Percentiles rank a stretch among this genome's conserved stretches.
Evolutionary conservation across 2,329 filamentous ascomycete species (phyloP).

Genomic region (Pyrenochaeta sp.): DNA sequence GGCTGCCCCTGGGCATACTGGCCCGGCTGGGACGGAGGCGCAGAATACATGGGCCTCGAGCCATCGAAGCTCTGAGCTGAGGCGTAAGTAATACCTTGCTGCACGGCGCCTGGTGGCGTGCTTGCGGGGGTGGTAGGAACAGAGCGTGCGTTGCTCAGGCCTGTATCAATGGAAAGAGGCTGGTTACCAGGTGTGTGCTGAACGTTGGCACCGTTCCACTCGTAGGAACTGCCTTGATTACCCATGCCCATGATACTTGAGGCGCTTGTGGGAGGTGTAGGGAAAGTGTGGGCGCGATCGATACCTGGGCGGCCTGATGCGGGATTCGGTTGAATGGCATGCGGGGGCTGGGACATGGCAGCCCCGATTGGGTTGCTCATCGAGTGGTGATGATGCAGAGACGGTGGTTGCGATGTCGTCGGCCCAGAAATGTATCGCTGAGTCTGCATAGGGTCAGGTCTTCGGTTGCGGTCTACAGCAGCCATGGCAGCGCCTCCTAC

Average conservation of each 20-base stretch:
- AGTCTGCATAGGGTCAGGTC: slow-evolving; percentile 52
- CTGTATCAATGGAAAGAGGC: slow-evolving; percentile 82
- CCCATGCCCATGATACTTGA: slow-evolving; percentile 84
- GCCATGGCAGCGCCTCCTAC: slow-evolving; percentile 77
- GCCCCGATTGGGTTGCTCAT: slow-evolving; percentile 68
- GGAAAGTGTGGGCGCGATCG: slow-evolving; percentile 90
- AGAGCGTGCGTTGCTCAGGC: slow-evolving; percentile 79
- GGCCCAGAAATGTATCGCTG: slow-evolving; percentile 67
- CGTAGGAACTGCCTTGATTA: slow-evolving; percentile 76
- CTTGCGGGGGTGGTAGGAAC: slow-evolving; percentile 92
- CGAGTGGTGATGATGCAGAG: slow-evolving; percentile 75
- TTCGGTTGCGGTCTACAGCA: slow-evolving; percentile 69
- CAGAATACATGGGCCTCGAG: slow-evolving; percentile 80
- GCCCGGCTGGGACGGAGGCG: slow-evolving; percentile 70
- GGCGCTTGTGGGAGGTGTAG: slow-evolving; percentile 91
- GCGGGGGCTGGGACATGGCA: slow-evolving; percentile 72
- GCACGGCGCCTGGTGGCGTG: slow-evolving; percentile 83
- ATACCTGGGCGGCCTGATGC: slow-evolving; percentile 68
- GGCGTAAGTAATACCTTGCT: slow-evolving; percentile 82
- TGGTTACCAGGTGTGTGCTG: slow-evolving; percentile 66
- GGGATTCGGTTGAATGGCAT: slow-evolving; percentile 69
- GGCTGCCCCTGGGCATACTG: slow-evolving; percentile 72
- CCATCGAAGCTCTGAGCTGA: slow-evolving; percentile 76
- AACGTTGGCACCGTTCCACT: slow-evolving; percentile 69
- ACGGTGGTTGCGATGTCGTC: slow-evolving; percentile 68